Evolutionary conservation across 768 basidiomycete genomes (phyloP), one percentile per base, ranked within the genome.

Genomic region (Gelatoporia subvermispora): DNA sequence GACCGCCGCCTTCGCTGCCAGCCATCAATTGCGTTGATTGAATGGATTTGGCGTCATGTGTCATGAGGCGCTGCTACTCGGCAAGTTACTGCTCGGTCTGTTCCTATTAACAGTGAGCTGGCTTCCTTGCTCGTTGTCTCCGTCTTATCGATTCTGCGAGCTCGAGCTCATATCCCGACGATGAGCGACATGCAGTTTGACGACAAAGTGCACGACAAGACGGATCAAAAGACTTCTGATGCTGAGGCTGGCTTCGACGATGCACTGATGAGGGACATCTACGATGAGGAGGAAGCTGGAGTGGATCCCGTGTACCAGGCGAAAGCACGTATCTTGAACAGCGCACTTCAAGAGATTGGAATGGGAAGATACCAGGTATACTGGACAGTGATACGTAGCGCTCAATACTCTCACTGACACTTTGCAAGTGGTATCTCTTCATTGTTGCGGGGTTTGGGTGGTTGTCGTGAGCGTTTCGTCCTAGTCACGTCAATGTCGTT

Each of bases 361-460:
- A 78, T 79, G 74, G 77, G 77, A 13, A 70, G 59, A 48, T 79
- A 78, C 50, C 77, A 78, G 68, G 74, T 69, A 36, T 18, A 64
- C 42, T 13, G n/a, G 10, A n/a, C n/a, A 41, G n/a, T n/a, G n/a
- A n/a, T n/a, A n/a, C n/a, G n/a, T n/a, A n/a, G n/a, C n/a, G n/a
- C n/a, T n/a, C n/a, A n/a, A 47, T 43, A 5, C 34, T 16, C 24
- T 37, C 28, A 31, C 13, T 31, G 28, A 31, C 34, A 16, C 13
- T 41, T 8, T n/a, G 31, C 18, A n/a, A 85, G 82, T 83, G 79
- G 70, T 66, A 70, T 50, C 61, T 87, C 40, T 86, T 87, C 62
- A 24, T 81, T 49, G 78, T 85, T 23, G 73, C 82, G 8, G 85
- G 84, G 1, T 85, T 88, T 65, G 85, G 85, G 35, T 87, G 84